Percentiles rank a stretch among this genome's conserved stretches.
These are phyloP conservation scores for Fusarium virguliforme DNA, from an alignment of 2,329 filamentous ascomycete genomes.

Conservation along the genomic window DNA sequence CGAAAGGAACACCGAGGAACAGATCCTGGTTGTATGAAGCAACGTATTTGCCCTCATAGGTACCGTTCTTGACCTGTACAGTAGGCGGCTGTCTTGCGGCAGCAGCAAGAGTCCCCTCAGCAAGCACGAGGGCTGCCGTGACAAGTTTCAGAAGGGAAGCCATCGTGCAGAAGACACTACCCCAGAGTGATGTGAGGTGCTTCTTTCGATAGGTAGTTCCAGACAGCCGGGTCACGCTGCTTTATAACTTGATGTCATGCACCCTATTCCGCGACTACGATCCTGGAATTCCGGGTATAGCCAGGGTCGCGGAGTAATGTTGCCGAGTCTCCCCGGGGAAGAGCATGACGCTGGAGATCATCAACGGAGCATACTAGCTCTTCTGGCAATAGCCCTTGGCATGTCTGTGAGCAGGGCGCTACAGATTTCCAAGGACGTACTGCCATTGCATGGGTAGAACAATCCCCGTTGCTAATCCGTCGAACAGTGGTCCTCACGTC, in stretches of 20 bases:
- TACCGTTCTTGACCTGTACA: constrained; percentile 46
- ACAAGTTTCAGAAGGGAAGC: constrained; percentile 6
- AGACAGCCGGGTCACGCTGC: neutral
- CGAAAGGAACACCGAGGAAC: constrained; percentile 47
- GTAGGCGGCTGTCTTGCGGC: constrained; percentile 25
- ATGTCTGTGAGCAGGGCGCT: constrained; percentile 2
- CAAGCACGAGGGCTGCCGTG: constrained; percentile 23
- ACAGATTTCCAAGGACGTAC: constrained; percentile 5
- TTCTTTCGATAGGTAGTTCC: neutral
- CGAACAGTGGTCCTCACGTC: neutral
- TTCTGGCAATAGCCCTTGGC: neutral
- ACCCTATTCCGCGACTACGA: neutral
- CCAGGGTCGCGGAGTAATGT: neutral
- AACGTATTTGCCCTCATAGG: constrained; percentile 43
- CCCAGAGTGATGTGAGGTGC: neutral
- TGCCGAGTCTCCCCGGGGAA: neutral
- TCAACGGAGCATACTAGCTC: neutral
- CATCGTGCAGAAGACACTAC: constrained; percentile 4
- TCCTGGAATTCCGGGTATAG: neutral
- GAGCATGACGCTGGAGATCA: constrained; percentile 2
- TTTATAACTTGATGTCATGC: neutral
- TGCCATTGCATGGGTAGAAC: neutral
- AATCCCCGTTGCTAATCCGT: neutral
- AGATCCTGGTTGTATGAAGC: constrained; percentile 42
- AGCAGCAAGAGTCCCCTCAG: constrained; percentile 13